Evolutionary conservation across 1,284 basidiomycete genomes (phyloP), one percentile per base, ranked within the genome.

Genomic region (Abortiporus biennis): DNA sequence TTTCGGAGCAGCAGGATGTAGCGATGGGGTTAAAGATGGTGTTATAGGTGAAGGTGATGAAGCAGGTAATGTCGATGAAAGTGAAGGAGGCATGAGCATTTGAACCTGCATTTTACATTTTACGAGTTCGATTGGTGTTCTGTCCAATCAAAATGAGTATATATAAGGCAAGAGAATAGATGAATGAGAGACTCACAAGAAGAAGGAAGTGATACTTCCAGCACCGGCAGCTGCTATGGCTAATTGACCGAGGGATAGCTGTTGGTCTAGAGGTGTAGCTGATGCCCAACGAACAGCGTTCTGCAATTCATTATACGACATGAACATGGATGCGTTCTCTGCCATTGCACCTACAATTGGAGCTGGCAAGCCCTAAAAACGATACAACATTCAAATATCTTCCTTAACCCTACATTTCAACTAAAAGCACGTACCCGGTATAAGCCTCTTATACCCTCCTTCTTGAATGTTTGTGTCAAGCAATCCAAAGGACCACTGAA

Each of bases 101-200:
- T 94, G 90, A 3, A 94, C 91, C 68, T 95, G 95, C 91, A 94
- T 93, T 57, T 91, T 86, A 64, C 91, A 94, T 68, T 95, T 95
- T 53, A 95, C 78, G 44, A 92, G 80, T 62, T 95, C 92, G 49
- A 94, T 85, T 1, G 91, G 92, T 1, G 91, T 94, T 39, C 85
- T 88, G 52, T 8, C 11, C 13, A 24, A 16, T n/a, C 21, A 23
- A 34, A 23, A 16, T 36, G 19, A 24, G 25, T 5, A 39, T n/a
- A 17, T 6, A 17, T 8, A 6, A n/a, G n/a, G n/a, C n/a, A n/a
- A n/a, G 15, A 6, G 38, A 15, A 33, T 42, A 3, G 36, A 43
- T 43, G 31, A 25, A 20, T 36, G 30, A 29, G 42, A 24, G 3
- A 74, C 80, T 54, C 51, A 87, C 80, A 94, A 65, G 43, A 94